phyloP scores from a whole-genome alignment of 202 grass and related monocot species.

The Thinopyrum obtusiflorum region DNA sequence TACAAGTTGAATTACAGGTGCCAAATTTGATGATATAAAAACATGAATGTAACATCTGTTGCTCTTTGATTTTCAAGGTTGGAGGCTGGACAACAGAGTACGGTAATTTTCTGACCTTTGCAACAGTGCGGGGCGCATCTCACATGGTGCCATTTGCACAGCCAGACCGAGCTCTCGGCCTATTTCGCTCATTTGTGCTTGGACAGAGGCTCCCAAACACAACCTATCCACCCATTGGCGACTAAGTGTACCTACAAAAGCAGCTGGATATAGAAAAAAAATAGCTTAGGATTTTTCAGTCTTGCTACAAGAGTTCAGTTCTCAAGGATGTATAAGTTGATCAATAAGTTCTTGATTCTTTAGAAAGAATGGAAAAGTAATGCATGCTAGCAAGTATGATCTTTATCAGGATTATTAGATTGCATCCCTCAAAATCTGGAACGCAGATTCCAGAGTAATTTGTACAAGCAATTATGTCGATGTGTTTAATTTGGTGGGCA shows the following conservation, averaged over 20 bases:
- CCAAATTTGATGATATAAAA: constrained; percentile 8
- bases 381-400: constrained; percentile 1
- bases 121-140: constrained; percentile 82
- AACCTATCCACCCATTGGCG: constrained; percentile 48
- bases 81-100: constrained; percentile 93
- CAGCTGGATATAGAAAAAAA: constrained; percentile 27
- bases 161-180: constrained; percentile 65
- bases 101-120: constrained; percentile 77
- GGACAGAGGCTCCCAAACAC: constrained; percentile 77
- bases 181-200: constrained; percentile 72
- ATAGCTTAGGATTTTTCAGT: background rate
- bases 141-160: constrained; percentile 97
- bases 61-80: constrained; percentile 52
- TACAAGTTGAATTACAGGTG: background rate
- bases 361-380: constrained; percentile 24
- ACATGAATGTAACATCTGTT: constrained; percentile 1
- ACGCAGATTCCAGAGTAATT: background rate
- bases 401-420: background rate
- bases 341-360: constrained; percentile 40
- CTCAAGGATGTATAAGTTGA: constrained; percentile 7
- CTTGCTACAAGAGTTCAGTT: background rate
- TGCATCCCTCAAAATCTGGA: constrained; percentile 8
- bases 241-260: constrained; percentile 39
- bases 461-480: background rate
- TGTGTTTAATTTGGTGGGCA: background rate